These are phyloP conservation scores for Takakia lepidozioides DNA, from an alignment of 225 moss, liverwort and hornwort species.

Conservation along the genomic window DNA sequence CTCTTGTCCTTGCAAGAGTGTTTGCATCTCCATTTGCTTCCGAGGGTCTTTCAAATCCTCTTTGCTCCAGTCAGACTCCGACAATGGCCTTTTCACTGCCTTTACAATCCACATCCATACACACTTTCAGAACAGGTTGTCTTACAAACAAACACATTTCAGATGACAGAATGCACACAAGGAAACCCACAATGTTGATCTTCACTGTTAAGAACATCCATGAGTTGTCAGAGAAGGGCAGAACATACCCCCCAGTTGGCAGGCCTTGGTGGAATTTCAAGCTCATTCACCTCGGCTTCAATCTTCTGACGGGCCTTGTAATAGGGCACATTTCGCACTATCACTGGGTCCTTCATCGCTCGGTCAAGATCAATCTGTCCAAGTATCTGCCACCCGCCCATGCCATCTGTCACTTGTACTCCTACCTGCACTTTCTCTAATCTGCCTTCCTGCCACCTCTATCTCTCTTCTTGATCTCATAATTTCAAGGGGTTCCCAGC, in stretches of 20 bases:
- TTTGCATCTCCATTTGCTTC: constrained; percentile 49
- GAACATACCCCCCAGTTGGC: constrained; percentile 69
- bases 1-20: constrained; percentile 60
- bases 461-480: too few species aligned
- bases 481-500: too few species aligned
- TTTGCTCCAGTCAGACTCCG: constrained; percentile 62
- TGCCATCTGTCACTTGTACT: too few species aligned
- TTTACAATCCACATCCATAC: too few species aligned
- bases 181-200: too few species aligned
- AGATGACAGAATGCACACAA: too few species aligned
- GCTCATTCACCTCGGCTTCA: constrained; percentile 45
- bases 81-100: constrained; percentile 45
- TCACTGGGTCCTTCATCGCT: constrained; percentile 67
- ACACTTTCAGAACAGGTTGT: too few species aligned
- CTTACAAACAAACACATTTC: too few species aligned
- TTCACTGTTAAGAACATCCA: too few species aligned
- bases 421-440: too few species aligned
- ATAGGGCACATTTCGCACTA: constrained; percentile 55
- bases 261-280: constrained; percentile 78
- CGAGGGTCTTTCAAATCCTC: constrained; percentile 49
- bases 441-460: too few species aligned
- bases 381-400: constrained; percentile 39
- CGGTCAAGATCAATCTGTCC: constrained; percentile 55
- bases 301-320: constrained; percentile 60
- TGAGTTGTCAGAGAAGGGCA: too few species aligned